These are phyloP conservation scores for Coprinopsis sp. DNA, from an alignment of 768 basidiomycete genomes.

Conservation along the genomic window DNA sequence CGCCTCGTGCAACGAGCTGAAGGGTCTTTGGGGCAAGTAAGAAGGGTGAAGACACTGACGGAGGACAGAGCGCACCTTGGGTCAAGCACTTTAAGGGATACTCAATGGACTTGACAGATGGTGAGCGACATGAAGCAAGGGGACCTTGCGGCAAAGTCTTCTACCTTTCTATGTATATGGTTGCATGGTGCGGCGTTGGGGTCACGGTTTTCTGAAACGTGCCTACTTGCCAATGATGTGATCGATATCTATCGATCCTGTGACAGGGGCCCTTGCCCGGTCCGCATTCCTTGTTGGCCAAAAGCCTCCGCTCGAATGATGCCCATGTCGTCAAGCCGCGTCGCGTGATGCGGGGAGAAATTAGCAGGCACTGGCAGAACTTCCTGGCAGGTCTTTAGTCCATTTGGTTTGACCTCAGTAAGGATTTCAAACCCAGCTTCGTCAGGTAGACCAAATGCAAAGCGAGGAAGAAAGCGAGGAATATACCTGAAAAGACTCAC, in stretches of 20 bases:
- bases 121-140: slow-evolving; percentile 10
- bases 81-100: neutral
- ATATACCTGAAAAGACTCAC: no score
- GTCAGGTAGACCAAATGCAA: no score
- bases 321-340: neutral
- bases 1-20: slow-evolving; percentile 1
- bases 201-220: slow-evolving; percentile 8
- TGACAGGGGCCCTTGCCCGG: slow-evolving; percentile 8
- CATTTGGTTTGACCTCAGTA: no score
- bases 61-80: neutral
- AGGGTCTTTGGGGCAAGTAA: neutral
- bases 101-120: slow-evolving; percentile 10
- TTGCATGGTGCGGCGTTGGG: slow-evolving; percentile 11
- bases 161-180: slow-evolving; percentile 4
- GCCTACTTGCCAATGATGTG: slow-evolving; percentile 8
- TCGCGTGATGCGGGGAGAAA: slow-evolving; percentile 2
- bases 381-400: no score
- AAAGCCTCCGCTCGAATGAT: neutral
- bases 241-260: slow-evolving; percentile 12
- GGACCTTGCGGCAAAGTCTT: neutral
- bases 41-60: neutral
- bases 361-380: neutral
- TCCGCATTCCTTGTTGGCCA: neutral
- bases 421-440: no score
- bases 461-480: no score